Conservation (phyloP, 2,329 filamentous ascomycete species). For the Tolypocladium endophyticum region DNA sequence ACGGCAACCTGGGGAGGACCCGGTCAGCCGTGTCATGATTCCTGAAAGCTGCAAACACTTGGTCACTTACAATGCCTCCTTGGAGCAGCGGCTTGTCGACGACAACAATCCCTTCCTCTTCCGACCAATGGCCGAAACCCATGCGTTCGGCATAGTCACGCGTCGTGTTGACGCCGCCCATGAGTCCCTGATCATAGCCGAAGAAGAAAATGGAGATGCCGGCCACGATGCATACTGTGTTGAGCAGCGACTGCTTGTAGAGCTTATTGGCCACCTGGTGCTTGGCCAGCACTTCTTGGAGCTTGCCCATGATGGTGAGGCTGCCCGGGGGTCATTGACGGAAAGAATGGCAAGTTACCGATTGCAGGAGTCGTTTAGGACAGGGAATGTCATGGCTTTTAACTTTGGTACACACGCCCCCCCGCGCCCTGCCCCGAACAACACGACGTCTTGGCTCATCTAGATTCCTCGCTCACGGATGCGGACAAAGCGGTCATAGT, state of each 20-base stretch:
- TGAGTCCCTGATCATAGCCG: conserved; percentile 46
- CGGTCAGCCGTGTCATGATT: background rate
- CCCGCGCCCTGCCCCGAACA: background rate
- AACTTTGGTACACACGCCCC: conserved; percentile 1
- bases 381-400: background rate
- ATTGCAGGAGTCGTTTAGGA: background rate
- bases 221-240: conserved; percentile 53
- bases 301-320: background rate
- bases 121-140: conserved; percentile 50
- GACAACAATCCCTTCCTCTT: conserved; percentile 37
- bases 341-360: background rate
- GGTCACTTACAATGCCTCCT: conserved; percentile 14
- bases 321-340: background rate
- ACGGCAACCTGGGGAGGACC: conserved; percentile 5
- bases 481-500: background rate
- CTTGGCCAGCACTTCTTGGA: conserved; percentile 2
- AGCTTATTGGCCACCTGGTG: conserved; percentile 35
- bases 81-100: conserved; percentile 37
- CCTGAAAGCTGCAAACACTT: conserved; percentile 6
- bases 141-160: conserved; percentile 54
- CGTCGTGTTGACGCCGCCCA: conserved; percentile 57
- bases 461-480: background rate
- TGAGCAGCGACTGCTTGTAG: conserved; percentile 44
- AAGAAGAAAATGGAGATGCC: conserved; percentile 61
- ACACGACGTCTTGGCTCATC: background rate